phyloP scores from a whole-genome alignment of 352 stramenopile genomes.

The Elongisporangium prolatum region DNA sequence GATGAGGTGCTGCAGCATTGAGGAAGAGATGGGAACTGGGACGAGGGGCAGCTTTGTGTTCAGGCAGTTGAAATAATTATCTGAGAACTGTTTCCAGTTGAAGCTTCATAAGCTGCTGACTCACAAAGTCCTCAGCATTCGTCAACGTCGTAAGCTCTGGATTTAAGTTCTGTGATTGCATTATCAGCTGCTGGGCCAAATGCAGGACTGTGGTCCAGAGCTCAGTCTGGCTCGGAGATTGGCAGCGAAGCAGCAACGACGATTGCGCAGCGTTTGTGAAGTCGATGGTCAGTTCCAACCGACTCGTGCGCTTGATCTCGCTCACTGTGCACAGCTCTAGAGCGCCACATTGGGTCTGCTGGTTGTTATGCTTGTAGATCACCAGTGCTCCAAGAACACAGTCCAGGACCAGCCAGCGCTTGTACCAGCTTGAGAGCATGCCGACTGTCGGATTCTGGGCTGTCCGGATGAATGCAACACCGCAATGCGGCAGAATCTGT shows the following conservation, averaged over 20 bases:
- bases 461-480: background rate
- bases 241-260: background rate
- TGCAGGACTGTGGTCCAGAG: background rate
- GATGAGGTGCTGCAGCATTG: background rate
- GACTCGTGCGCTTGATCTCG: background rate
- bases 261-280: background rate
- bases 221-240: constrained; percentile 1
- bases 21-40: background rate
- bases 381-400: background rate
- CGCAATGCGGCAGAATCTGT: background rate
- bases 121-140: background rate
- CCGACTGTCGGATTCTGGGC: background rate
- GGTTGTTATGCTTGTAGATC: background rate
- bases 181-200: background rate
- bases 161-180: background rate
- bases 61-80: background rate
- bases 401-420: background rate
- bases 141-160: background rate
- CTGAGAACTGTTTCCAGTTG: background rate
- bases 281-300: background rate
- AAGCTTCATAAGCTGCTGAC: background rate
- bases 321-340: background rate
- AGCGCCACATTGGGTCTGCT: background rate
- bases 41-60: background rate
- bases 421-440: background rate